These are phyloP conservation scores for Lactarius pseudohatsudake DNA, from an alignment of 768 basidiomycete genomes.

Conservation along the genomic window DNA sequence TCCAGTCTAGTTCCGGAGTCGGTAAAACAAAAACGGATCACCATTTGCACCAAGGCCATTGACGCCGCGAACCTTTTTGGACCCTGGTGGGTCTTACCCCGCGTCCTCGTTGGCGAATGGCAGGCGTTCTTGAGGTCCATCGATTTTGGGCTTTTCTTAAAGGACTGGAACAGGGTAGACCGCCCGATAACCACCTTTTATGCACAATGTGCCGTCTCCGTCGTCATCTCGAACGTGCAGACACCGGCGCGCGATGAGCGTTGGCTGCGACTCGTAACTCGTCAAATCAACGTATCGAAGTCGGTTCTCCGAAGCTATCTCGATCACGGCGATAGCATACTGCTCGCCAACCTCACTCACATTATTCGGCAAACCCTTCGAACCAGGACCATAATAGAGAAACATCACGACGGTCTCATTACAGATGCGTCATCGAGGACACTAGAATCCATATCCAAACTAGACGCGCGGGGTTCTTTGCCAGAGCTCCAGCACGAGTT, in stretches of 20 bases:
- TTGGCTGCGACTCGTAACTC: neutral
- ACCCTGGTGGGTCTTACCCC: conserved; percentile 8
- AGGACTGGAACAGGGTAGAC: neutral
- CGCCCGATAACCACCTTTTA: conserved; percentile 6
- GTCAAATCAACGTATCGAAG: neutral
- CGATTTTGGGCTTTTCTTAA: conserved; percentile 11
- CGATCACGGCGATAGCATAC: neutral
- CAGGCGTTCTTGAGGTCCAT: conserved; percentile 4
- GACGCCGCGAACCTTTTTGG: conserved; percentile 7
- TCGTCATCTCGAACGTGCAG: neutral
- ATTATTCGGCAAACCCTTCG: neutral
- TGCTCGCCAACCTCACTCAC: conserved; percentile 1
- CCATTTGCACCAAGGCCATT: conserved; percentile 15
- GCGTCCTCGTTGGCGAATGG: conserved; percentile 12
- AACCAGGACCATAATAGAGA: neutral
- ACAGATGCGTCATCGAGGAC: neutral
- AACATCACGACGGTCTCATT: neutral
- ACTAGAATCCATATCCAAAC: conserved; percentile 1
- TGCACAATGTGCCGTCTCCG: conserved; percentile 6
- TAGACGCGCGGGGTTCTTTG: neutral
- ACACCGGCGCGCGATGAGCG: neutral
- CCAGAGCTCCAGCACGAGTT: conserved; percentile 8
- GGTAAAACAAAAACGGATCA: conserved; percentile 15
- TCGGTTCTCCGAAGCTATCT: neutral
- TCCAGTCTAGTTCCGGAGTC: conserved; percentile 7